A percentile compares a stretch with the other conserved stretches of the same genome.
These are phyloP conservation scores for Phytophthora uliginosa DNA, from an alignment of 352 stramenopile genomes.

Conservation along the genomic window DNA sequence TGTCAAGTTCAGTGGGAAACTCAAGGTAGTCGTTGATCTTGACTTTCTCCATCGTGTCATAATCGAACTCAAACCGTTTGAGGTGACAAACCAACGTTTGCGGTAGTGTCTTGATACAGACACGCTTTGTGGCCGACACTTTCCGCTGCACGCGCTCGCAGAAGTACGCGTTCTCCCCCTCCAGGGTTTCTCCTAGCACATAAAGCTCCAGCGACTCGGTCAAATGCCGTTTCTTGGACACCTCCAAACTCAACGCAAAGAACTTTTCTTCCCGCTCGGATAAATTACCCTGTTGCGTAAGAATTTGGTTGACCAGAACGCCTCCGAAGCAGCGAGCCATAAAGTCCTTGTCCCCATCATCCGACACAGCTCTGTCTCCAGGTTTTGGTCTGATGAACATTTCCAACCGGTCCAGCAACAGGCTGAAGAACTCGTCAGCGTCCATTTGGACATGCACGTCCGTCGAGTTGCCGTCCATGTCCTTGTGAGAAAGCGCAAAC, in stretches of 20 bases:
- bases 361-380: background rate
- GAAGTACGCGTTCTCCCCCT: conserved; percentile 86
- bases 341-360: conserved; percentile 34
- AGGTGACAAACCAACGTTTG: conserved; percentile 86
- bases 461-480: conserved; percentile 79
- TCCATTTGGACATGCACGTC: conserved; percentile 87
- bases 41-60: conserved; percentile 89
- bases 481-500: conserved; percentile 76
- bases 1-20: conserved; percentile 91
- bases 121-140: conserved; percentile 84
- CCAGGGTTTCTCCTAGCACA: conserved; percentile 77
- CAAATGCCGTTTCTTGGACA: conserved; percentile 77
- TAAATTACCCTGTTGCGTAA: conserved; percentile 79
- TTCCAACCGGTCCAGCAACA: conserved; percentile 85
- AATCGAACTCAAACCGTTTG: conserved; percentile 93
- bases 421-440: conserved; percentile 84
- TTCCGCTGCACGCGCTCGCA: conserved; percentile 77
- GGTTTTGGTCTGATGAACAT: conserved; percentile 48
- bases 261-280: conserved; percentile 90
- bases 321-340: conserved; percentile 78
- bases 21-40: conserved; percentile 91
- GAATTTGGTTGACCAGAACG: conserved; percentile 85
- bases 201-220: conserved; percentile 73
- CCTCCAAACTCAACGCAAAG: conserved; percentile 84
- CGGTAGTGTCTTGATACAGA: conserved; percentile 84